Conservation (phyloP, 2,329 filamentous ascomycete genomes). For the Exophiala phaeomuriformis region DNA sequence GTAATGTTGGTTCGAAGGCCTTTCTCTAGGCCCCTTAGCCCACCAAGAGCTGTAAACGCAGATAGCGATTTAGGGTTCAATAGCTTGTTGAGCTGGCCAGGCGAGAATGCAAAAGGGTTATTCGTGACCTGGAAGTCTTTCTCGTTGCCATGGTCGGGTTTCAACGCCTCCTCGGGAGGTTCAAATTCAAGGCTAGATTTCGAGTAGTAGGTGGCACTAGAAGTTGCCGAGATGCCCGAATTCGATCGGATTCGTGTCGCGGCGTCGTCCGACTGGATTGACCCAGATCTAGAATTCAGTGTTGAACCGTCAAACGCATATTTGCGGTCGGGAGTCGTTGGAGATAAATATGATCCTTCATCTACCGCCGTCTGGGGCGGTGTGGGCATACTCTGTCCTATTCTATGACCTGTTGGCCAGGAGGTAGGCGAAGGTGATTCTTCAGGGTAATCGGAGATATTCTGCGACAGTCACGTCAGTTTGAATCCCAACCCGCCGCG, state of each 20-base stretch:
- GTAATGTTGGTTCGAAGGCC: constrained; percentile 66
- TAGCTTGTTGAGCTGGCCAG: constrained; percentile 77
- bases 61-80: constrained; percentile 80
- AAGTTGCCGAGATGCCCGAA: constrained; percentile 25
- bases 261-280: constrained; percentile 28
- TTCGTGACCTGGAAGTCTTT: constrained; percentile 66
- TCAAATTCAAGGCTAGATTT: constrained; percentile 24
- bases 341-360: constrained; percentile 26
- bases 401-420: constrained; percentile 11
- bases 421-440: constrained; percentile 9
- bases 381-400: constrained; percentile 22
- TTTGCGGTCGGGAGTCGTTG: constrained; percentile 30
- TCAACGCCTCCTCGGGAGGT: constrained; percentile 40
- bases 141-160: constrained; percentile 68
- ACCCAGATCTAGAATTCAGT: constrained; percentile 38
- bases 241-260: constrained; percentile 32
- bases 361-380: constrained; percentile 22
- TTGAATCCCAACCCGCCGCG: too few relatives aligned
- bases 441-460: constrained; percentile 12
- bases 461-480: constrained; percentile 11
- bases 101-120: constrained; percentile 79
- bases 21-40: constrained; percentile 67
- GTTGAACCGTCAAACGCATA: constrained; percentile 38
- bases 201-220: constrained; percentile 17
- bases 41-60: constrained; percentile 74